phyloP scores from a whole-genome alignment of 1,139 yeast species.

The Meyerozyma smithsonii region DNA sequence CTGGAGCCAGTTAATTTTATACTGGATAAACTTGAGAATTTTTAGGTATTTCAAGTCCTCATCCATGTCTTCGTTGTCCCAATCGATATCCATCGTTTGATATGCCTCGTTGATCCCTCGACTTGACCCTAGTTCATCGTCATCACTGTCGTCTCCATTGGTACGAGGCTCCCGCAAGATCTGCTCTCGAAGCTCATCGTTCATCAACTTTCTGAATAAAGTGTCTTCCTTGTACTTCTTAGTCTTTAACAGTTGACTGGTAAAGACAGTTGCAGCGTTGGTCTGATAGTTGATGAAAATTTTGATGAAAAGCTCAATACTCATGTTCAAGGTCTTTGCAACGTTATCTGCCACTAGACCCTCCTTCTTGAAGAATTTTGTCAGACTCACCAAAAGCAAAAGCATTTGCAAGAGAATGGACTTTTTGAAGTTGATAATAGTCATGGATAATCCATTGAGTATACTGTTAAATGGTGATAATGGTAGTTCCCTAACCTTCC shows the following conservation, averaged over 20 bases:
- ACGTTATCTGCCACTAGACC: slow-evolving; percentile 1
- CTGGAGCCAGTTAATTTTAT: slow-evolving; percentile 21
- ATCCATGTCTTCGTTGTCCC: slow-evolving; percentile 50
- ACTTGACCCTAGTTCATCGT: slow-evolving; percentile 19
- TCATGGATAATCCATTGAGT: slow-evolving; percentile 43
- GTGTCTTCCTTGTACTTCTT: slow-evolving; percentile 30
- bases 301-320: slow-evolving; percentile 34
- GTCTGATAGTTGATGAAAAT: slow-evolving; percentile 34
- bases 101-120: slow-evolving; percentile 19
- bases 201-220: slow-evolving; percentile 34
- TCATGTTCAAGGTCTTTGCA: slow-evolving; percentile 20
- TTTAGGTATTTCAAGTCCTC: slow-evolving; percentile 45
- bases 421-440: slow-evolving; percentile 43
- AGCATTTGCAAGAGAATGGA: slow-evolving; percentile 43
- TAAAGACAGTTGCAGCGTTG: slow-evolving; percentile 1
- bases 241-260: slow-evolving; percentile 9
- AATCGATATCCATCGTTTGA: slow-evolving; percentile 29
- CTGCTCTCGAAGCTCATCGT: slow-evolving; percentile 39
- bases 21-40: slow-evolving; percentile 39
- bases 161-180: slow-evolving; percentile 27
- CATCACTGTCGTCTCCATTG: slow-evolving; percentile 19
- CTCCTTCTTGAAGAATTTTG: slow-evolving; percentile 28
- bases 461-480: slow-evolving; percentile 39
- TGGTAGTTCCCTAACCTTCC: slow-evolving; percentile 26
- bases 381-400: slow-evolving; percentile 37